These are phyloP conservation scores for Lithospermum erythrorhizon DNA, from an alignment of 257 asterid genomes.

Conservation along the genomic window DNA sequence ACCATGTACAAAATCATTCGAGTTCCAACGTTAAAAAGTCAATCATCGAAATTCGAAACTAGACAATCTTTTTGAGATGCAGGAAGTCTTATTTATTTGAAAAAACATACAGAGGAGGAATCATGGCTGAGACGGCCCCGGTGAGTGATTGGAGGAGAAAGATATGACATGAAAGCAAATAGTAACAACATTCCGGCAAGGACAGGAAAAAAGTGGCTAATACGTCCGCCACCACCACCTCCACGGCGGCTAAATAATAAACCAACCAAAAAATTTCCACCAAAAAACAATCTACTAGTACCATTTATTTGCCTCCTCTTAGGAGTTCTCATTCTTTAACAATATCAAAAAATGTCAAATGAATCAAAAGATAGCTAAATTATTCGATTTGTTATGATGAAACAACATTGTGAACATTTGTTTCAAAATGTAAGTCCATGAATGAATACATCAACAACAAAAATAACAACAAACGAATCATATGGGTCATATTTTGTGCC, in stretches of 20 bases:
- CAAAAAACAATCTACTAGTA: not conserved
- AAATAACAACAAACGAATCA: not conserved
- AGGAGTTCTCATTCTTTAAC: not conserved
- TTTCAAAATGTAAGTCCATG: not conserved
- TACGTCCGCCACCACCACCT: not conserved
- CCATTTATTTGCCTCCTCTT: not conserved
- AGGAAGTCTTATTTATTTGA: not conserved
- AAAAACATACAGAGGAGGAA: constrained; percentile 15
- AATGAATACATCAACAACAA: not conserved
- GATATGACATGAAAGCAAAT: constrained; percentile 28
- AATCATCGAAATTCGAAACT: no score
- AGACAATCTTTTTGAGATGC: no score
- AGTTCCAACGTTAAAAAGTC: no score
- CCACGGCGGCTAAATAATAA: not conserved
- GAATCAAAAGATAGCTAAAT: no score
- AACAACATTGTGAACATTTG: not conserved
- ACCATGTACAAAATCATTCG: no score
- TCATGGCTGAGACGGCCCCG: constrained; percentile 15
- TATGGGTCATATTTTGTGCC: not conserved
- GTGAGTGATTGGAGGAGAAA: constrained; percentile 30
- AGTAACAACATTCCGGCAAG: constrained; percentile 32
- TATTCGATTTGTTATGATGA: no score
- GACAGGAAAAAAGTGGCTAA: constrained; percentile 29
- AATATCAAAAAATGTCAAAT: no score
- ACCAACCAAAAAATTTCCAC: not conserved